Evolutionary conservation across 495 filamentous ascomycete species (phyloP).

Genomic region (Talaromyces adpressus): DNA sequence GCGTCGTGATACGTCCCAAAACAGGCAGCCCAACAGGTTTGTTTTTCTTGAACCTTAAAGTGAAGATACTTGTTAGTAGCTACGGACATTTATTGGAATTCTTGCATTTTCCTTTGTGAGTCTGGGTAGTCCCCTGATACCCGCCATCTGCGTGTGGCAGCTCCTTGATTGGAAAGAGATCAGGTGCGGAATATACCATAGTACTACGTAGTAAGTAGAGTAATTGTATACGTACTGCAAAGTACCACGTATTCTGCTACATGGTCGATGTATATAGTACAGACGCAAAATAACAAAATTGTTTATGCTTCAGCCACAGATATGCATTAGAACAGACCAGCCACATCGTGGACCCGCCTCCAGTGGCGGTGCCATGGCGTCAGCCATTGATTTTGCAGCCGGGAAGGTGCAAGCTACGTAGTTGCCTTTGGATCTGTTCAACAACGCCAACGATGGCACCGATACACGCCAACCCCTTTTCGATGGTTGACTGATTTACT

Average conservation of each 20-base stretch:
- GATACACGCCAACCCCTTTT: not conserved
- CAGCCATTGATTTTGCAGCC: not conserved
- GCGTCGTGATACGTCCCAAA: not conserved
- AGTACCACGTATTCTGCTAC: too few species aligned
- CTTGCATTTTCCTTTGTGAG: not conserved
- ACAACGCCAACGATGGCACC: not conserved
- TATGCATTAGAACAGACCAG: not conserved
- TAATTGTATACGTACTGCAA: not conserved
- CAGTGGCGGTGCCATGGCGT: not conserved
- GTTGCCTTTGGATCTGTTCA: not conserved
- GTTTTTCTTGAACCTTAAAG: not conserved
- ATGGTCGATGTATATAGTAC: not conserved
- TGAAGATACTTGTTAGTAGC: not conserved
- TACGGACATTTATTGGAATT: not conserved
- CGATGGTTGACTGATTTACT: not conserved
- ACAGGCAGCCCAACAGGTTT: not conserved
- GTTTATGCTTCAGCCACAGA: not conserved
- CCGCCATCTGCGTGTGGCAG: not conserved
- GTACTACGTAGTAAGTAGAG: too few species aligned
- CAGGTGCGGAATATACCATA: too few species aligned
- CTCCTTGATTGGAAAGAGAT: not conserved
- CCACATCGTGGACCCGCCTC: not conserved
- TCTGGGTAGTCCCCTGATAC: not conserved
- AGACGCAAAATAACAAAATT: too few species aligned
- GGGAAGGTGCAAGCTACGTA: not conserved